phyloP scores from a whole-genome alignment of 2,329 filamentous ascomycete species.

The Xylaria sp. region DNA sequence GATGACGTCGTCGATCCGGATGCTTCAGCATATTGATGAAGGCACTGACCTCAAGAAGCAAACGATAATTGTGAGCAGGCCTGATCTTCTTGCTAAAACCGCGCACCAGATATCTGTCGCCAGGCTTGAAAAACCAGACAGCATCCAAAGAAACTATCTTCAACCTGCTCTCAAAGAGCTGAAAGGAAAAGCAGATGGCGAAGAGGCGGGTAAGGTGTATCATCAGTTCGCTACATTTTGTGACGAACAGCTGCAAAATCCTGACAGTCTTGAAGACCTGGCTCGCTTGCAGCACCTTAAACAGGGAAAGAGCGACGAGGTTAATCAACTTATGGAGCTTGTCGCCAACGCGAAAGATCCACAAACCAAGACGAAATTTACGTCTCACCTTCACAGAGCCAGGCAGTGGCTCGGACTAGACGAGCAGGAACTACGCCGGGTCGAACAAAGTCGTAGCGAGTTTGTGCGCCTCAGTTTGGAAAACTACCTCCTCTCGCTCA shows the following conservation, averaged over 20 bases:
- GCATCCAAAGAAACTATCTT: conserved; percentile 87
- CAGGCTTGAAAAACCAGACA: conserved; percentile 87
- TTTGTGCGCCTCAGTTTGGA: conserved; percentile 90
- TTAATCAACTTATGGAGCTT: conserved; percentile 74
- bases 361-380: conserved; percentile 66
- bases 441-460: conserved; percentile 78
- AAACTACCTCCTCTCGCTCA: conserved; percentile 88
- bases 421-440: conserved; percentile 82
- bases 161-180: conserved; percentile 85
- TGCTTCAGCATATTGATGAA: conserved; percentile 79
- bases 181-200: conserved; percentile 71
- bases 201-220: conserved; percentile 86
- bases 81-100: conserved; percentile 86
- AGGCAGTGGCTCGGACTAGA: conserved; percentile 92
- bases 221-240: conserved; percentile 97
- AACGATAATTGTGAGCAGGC: conserved; percentile 75
- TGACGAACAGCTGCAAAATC: conserved; percentile 90
- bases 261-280: conserved; percentile 85
- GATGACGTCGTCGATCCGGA: conserved; percentile 85
- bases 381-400: conserved; percentile 74
- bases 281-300: conserved; percentile 81
- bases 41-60: conserved; percentile 72
- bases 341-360: conserved; percentile 61
- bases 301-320: conserved; percentile 83
- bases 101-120: conserved; percentile 91